A percentile compares a stretch with the other conserved stretches of the same genome.
phyloP scores from a whole-genome alignment of 2,329 filamentous ascomycete species.

The Colletotrichum lentis region DNA sequence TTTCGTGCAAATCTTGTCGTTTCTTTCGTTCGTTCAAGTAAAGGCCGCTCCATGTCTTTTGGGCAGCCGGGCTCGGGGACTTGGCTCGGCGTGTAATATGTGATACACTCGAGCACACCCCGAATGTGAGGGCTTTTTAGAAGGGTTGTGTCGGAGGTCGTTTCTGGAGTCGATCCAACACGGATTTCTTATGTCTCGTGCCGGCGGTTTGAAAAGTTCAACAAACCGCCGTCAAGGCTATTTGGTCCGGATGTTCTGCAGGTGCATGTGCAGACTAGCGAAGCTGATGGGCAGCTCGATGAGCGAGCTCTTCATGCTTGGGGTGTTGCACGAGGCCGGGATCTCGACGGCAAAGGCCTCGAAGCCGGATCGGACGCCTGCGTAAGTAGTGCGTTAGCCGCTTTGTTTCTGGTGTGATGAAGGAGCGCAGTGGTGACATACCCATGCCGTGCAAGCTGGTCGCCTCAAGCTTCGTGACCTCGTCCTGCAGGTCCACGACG shows the following conservation, averaged over 20 bases:
- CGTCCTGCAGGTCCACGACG: slow-evolving; percentile 12
- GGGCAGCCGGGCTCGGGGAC: slow-evolving; percentile 16
- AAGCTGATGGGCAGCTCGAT: slow-evolving; percentile 34
- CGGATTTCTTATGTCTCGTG: slow-evolving; percentile 28
- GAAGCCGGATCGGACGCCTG: slow-evolving; percentile 26
- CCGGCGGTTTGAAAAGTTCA: slow-evolving; percentile 26
- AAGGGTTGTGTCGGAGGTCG: slow-evolving; percentile 28
- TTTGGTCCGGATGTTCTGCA: slow-evolving; percentile 35
- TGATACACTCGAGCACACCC: slow-evolving; percentile 26
- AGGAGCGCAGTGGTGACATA: not conserved
- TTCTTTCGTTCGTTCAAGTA: not conserved
- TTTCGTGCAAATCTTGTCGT: slow-evolving; percentile 26
- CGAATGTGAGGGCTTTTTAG: not conserved
- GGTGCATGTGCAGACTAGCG: slow-evolving; percentile 33
- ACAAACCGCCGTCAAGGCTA: slow-evolving; percentile 35
- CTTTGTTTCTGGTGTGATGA: too few relatives aligned
- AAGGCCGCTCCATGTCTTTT: not conserved
- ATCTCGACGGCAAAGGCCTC: slow-evolving; percentile 25
- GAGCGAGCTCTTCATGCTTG: slow-evolving; percentile 20
- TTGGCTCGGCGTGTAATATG: slow-evolving; percentile 21
- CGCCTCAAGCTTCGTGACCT: slow-evolving; percentile 24
- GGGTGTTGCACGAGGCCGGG: slow-evolving; percentile 27
- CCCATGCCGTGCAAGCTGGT: slow-evolving; percentile 30
- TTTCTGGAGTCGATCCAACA: slow-evolving; percentile 21
- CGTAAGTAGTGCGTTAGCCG: not conserved